Percentiles rank a stretch among this genome's conserved stretches.
Evolutionary conservation across 2,329 filamentous ascomycete species (phyloP).

Genomic region (Colletotrichum paranaense): DNA sequence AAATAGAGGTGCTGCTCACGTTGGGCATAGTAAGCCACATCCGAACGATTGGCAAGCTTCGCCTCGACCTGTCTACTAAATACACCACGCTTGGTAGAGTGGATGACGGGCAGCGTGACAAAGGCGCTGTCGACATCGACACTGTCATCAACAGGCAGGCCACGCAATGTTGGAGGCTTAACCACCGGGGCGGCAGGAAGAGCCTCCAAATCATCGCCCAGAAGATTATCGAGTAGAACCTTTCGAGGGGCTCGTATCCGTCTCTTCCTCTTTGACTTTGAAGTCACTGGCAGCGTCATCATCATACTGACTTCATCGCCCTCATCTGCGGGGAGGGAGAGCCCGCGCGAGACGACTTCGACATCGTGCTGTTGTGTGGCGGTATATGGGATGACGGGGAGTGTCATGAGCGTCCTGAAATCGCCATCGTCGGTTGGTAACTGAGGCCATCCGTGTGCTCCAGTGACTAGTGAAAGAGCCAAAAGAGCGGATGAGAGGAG

Average conservation of each 20-base stretch:
- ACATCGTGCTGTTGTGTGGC: not conserved
- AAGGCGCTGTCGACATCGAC: constrained; percentile 34
- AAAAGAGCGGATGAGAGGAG: constrained; percentile 28
- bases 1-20: constrained; percentile 44
- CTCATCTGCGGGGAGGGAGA: constrained; percentile 24
- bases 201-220: not conserved
- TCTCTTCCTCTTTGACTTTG: constrained; percentile 16
- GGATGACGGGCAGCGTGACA: constrained; percentile 45
- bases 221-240: constrained; percentile 13
- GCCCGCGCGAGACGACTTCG: constrained; percentile 20
- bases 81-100: constrained; percentile 45
- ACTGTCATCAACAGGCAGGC: constrained; percentile 27
- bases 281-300: constrained; percentile 29
- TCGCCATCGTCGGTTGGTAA: constrained; percentile 33
- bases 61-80: constrained; percentile 56
- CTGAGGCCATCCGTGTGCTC: constrained; percentile 33
- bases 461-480: constrained; percentile 31
- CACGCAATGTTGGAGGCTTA: constrained; percentile 11
- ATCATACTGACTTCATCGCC: constrained; percentile 2
- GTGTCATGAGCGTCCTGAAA: constrained; percentile 14
- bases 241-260: constrained; percentile 7
- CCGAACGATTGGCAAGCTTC: constrained; percentile 60
- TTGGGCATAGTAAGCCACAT: constrained; percentile 65
- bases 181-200: constrained; percentile 11
- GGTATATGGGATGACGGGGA: constrained; percentile 35